Evolutionary conservation across 73 alveolate species (phyloP), one percentile per base, ranked within the genome.

Genomic region (Durusdinium trenchii): DNA sequence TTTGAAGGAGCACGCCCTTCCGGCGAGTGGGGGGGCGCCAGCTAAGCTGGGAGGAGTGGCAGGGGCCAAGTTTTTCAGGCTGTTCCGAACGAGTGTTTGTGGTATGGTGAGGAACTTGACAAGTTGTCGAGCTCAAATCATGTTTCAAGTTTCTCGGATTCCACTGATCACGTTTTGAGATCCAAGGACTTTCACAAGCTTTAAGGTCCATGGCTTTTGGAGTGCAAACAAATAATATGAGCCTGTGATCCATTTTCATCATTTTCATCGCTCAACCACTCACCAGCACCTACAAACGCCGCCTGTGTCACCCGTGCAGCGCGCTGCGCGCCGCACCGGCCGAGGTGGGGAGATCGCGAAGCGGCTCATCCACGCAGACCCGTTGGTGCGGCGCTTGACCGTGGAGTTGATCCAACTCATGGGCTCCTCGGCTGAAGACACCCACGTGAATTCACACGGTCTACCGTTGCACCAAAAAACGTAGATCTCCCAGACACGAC

Each of bases 331-430:
- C 64, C 42, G 47, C 23, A 5, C 26, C 69, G 6, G 45, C 79
- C 71, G 5, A 90, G 97, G 97, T 35, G 46, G 75, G 20, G 97
- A 90, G 97, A 90, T 90, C 48, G 97, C 97, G 57, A 90, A 90
- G 87, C 84, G 97, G n/a, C 97, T 90, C 71, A 90, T 90, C 87
- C 97, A 90, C 36, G 97, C 97, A 6, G 97, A 47, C 38, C 96
- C 96, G 38, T 52, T 90, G 86, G 97, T 90, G 57, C 71, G 97
- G n/a, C 97, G 97, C 45, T 48, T 90, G 52, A 69, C 97, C 12
- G 97, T 90, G 86, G 97, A 90, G 75, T 90, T 86, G 57, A 75
- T 90, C 10, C 97, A 90, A 36, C 97, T 90, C 52, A 90, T 90
- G 97, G 97, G 97, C 26, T 2, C 20, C 93, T 82, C 48, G 75